These are phyloP conservation scores for Rubia yunnanensis DNA, from an alignment of 257 asterid species.

Conservation along the genomic window DNA sequence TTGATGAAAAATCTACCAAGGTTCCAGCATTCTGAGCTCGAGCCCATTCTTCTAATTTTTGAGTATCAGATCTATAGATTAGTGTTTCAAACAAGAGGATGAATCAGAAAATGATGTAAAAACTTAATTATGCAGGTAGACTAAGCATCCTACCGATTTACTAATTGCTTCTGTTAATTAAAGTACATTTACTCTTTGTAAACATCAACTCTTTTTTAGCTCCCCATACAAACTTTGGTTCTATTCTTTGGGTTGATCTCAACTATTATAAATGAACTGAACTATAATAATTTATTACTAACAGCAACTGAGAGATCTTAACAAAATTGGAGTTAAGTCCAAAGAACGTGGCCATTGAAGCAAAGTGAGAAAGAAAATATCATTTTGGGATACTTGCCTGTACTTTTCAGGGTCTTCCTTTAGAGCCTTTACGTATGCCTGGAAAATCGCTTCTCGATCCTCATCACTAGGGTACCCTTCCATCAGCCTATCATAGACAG, in stretches of 20 bases:
- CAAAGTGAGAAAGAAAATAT: neutral
- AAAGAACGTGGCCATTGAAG: neutral
- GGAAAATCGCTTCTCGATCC: constrained; percentile 73
- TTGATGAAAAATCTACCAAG: constrained; percentile 67
- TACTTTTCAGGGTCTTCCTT: constrained; percentile 84
- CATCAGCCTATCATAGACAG: constrained; percentile 88
- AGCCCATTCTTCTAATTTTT: constrained; percentile 91
- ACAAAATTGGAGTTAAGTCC: neutral
- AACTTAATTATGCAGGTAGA: neutral
- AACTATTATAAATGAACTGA: neutral
- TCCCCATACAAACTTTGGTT: neutral
- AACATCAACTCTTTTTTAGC: neutral
- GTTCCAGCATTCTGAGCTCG: constrained; percentile 53
- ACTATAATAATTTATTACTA: neutral
- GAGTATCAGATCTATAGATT: constrained; percentile 61
- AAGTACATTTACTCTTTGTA: neutral
- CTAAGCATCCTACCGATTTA: neutral
- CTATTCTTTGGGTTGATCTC: neutral
- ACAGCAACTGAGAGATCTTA: neutral
- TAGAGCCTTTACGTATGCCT: constrained; percentile 68
- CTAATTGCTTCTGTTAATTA: neutral
- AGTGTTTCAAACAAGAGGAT: neutral
- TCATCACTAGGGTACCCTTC: constrained; percentile 83
- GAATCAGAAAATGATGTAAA: neutral
- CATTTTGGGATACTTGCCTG: constrained; percentile 37